Base-by-base conservation (phyloP, 2,329 filamentous ascomycete genomes). In the Monilinia polystroma region DNA sequence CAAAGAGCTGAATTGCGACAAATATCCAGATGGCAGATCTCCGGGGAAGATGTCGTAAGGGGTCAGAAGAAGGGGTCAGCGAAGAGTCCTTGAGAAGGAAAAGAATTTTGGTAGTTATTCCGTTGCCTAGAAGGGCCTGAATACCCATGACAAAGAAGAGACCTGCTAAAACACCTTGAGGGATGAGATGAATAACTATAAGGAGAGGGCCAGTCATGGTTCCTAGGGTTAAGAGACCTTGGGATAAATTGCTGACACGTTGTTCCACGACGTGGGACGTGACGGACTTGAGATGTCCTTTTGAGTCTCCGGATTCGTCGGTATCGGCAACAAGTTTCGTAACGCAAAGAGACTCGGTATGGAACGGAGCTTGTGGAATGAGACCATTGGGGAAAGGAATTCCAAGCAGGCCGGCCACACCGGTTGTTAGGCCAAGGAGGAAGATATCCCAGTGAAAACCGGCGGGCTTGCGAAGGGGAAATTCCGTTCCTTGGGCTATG, bases 391-490 rank as follows among this genome's bases (percentile, higher is more conserved):
- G 91, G 71, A 92, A 92, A 1, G 91, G 91, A 14, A 94, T 83
- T 20, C 91, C 91, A 18, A 94, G 81, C 35, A 94, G 81, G 14
- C 91, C 91, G 3, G 90, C 88, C 1, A 93, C 79, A 60, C 89
- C 90, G 0, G 91, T 93, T 1, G 90, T 93, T 38, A 92, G 80
- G 5, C 91, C 91, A 0, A 94, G 86, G 41, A 94, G 85, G 79
- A 93, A 93, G 51, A 94, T 77, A 73, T 94, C 91, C 91, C 91
- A 94, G 78, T 94, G 91, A 75, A 94, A 94, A 18, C 91, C 91
- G 55, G 91, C 90, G 3, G 91, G 91, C 74, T 94, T 94, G 29
- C 85, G 84, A 14, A 94, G 85, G 1, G 91, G 91, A 70, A 92
- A 94, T 74, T 94, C 90, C 69, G 89, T 93, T 60, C 90, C 91